Percentiles rank a stretch among this genome's conserved stretches.
These are phyloP conservation scores for Chaetomiaceae sp. DNA, from an alignment of 2,329 filamentous ascomycete genomes.

Conservation along the genomic window DNA sequence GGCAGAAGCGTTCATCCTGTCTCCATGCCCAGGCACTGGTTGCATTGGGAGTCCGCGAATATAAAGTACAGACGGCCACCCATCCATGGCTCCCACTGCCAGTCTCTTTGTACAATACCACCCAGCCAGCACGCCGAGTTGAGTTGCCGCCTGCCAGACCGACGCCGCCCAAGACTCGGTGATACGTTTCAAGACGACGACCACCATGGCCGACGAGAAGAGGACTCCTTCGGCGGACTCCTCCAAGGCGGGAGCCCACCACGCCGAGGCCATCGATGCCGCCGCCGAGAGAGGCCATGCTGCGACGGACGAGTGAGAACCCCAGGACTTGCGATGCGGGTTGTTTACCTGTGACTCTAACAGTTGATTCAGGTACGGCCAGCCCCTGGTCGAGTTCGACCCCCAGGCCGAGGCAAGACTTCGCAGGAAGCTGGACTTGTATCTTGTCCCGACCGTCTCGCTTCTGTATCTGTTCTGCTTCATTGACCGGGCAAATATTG, in stretches of 20 bases:
- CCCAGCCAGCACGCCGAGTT: background rate
- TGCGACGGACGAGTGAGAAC: constrained; percentile 43
- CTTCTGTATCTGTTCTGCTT: constrained; percentile 66
- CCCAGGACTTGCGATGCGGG: background rate
- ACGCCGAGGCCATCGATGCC: constrained; percentile 21
- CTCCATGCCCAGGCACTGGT: background rate
- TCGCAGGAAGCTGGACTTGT: constrained; percentile 58
- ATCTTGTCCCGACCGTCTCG: constrained; percentile 58
- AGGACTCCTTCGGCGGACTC: constrained; percentile 14
- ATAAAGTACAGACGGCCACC: background rate
- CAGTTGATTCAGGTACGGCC: constrained; percentile 39
- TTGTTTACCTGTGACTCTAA: background rate
- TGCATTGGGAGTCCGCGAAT: background rate
- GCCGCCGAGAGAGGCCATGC: constrained; percentile 40
- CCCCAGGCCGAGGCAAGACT: constrained; percentile 52
- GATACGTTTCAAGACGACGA: background rate
- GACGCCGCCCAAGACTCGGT: background rate
- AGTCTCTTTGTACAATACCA: background rate
- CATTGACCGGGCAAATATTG: constrained; percentile 66
- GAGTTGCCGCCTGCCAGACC: background rate
- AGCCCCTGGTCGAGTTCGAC: constrained; percentile 51
- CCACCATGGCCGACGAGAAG: constrained; percentile 20
- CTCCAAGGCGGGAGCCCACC: constrained; percentile 5
- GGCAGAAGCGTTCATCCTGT: background rate
- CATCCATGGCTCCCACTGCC: background rate